phyloP scores from a whole-genome alignment of 768 basidiomycete species.

The Suillus bovinus region DNA sequence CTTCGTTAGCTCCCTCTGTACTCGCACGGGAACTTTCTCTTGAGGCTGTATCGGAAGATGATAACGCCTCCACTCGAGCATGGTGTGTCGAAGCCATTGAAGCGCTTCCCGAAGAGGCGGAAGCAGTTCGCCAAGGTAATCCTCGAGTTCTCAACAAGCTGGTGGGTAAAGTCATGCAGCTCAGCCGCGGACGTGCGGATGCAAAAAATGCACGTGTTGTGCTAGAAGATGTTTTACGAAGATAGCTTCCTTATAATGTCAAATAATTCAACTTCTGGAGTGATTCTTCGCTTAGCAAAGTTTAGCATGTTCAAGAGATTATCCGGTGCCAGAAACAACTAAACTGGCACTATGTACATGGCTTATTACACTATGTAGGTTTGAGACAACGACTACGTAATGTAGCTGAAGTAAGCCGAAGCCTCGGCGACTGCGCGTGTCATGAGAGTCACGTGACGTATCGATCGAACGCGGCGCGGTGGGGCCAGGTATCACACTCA shows the following conservation, averaged over 20 bases:
- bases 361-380: too few species aligned
- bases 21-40: conserved; percentile 55
- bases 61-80: conserved; percentile 42
- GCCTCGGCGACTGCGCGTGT: neutral
- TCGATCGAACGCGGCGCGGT: neutral
- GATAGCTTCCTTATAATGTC: neutral
- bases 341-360: neutral
- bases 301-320: neutral
- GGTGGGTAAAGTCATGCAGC: conserved; percentile 84
- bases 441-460: neutral
- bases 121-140: conserved; percentile 67
- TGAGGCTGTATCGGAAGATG: conserved; percentile 37
- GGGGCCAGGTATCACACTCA: neutral
- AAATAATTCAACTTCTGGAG: neutral
- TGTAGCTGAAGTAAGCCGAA: too few species aligned
- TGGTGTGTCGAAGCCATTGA: conserved; percentile 68
- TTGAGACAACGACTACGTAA: too few species aligned
- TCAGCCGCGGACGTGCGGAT: conserved; percentile 77
- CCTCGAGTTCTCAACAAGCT: conserved; percentile 72
- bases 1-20: conserved; percentile 37
- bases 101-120: conserved; percentile 65
- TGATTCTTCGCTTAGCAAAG: neutral
- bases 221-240: conserved; percentile 47
- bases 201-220: conserved; percentile 55
- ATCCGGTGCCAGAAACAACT: too few species aligned